Evolutionary conservation across 108 stramenopile species (phyloP), one percentile per base, ranked within the genome.

Genomic region (Skeletonema grethae): DNA sequence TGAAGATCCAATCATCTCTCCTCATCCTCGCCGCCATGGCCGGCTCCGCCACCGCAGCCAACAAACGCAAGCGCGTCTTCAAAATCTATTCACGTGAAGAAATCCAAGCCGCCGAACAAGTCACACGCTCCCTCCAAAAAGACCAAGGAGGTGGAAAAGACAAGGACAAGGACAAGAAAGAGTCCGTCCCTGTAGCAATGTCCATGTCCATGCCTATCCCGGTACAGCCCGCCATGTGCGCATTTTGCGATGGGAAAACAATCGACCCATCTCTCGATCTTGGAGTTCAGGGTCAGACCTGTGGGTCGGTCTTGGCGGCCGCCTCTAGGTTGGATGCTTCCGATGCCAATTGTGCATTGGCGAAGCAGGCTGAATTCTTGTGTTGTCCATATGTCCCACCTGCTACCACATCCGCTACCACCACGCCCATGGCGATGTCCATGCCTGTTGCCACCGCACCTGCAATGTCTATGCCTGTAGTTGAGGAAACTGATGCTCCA

Each of bases 41-140:
- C 58, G 58, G 58, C 58, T 46, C 58, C 5, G 58, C 58, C 58
- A n/a, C 58, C 58, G 58, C 58, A 57, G 58, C 58, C 58, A 59
- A 15, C 58, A 59, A 48, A 48, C 58, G 58, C 15, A 59, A 59
- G 58, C 46, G 58, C 58, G 46, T 59, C 25, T 59, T 59, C 58
- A 59, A 59, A 15, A 59, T 59, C 58, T 59, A 59, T 5, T 46
- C 58, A 50, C 58, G 43, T 48, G 43, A 59, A 50, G 58, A 59
- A 48, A 48, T 59, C 58, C 34, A 59, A 48, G 12, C 28, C 15
- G 36, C 15, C 36, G 58, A 59, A 28, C 25, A 28, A 5, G 41
- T 15, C 13, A 43, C 41, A n/a, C 41, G 41, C 15, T 43, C 41
- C 15, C 41, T 43, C 41, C 15, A 43, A 43, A 43, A 43, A n/a